Conservation (phyloP, 495 filamentous ascomycete species). For the Xylaria grammica region DNA sequence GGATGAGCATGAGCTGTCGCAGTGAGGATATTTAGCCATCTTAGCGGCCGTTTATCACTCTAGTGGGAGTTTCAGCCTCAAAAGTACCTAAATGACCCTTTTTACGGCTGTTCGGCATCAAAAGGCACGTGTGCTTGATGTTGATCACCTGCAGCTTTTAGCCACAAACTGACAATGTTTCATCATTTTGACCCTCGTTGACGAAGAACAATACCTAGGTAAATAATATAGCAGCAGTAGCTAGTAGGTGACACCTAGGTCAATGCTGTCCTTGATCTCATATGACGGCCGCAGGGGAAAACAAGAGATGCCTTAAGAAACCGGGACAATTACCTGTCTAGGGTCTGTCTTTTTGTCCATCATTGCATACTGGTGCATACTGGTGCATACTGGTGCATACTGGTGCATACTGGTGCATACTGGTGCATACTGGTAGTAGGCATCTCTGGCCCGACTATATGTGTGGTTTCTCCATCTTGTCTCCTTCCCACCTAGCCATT, state of each 20-base stretch:
- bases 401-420: no score
- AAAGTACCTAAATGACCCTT: neutral
- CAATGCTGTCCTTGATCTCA: no score
- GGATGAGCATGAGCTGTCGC: no score
- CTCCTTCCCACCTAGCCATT: neutral
- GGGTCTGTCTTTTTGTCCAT: neutral
- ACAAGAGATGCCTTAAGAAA: neutral
- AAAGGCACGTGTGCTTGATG: conserved; percentile 8
- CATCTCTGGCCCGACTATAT: no score
- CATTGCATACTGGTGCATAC: neutral
- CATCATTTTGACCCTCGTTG: neutral
- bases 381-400: no score
- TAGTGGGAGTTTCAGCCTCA: conserved; percentile 15
- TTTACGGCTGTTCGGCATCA: neutral
- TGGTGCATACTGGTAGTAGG: no score
- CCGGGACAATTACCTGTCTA: neutral
- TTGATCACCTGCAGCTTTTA: conserved; percentile 7
- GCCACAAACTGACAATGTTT: conserved; percentile 9
- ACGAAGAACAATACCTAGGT: neutral
- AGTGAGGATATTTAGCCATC: conserved; percentile 13
- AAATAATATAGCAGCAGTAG: neutral
- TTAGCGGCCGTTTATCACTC: neutral
- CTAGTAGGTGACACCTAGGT: no score
- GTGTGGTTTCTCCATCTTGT: neutral
- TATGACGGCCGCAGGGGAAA: neutral